Base-by-base conservation (phyloP, 176 grass and related monocot species). In the Phyllostachys edulis region DNA sequence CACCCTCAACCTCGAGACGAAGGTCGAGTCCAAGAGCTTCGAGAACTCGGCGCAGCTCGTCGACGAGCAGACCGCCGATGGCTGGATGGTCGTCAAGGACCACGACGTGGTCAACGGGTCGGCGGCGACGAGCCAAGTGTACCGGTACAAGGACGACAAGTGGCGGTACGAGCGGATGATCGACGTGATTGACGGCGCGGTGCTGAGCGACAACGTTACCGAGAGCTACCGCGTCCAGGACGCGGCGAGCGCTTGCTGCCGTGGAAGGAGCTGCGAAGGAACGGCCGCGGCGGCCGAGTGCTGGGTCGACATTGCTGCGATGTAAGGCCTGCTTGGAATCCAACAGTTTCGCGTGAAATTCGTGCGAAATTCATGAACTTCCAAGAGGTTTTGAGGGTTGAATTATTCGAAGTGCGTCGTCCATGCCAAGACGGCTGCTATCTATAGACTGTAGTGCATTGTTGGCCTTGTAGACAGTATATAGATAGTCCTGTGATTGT, bases 11-110 rank as follows among this genome's bases (percentile, higher is more conserved):
- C 57, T 93, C 5, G 82, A 93, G 82, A 84, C 62, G 8, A 42
- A 37, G 15, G 32, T 37, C 29, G 12, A 79, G 78, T 63, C 81
- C 4, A 73, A 84, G 26, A 55, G 56, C 8, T 82, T 77, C 46
- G 47, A 86, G 29, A 63, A 12, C 46, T 41, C 77, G 79, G n/a
- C 0, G 78, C 8, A 0, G 46, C 55, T 95, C 20, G 80, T 7
- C 7, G 93, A 98, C 75, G 52, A 73, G 85, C 96, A 98, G 83
- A 82, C 69, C 18, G 96, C 91, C 8, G 40, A 37, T 5, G 96
- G 96, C 37, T 95, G 93, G 96, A 95, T 93, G 93, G 67, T 92
- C 54, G 87, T 93, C 20, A 54, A 73, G 65, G 93, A 89, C 85
- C 89, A 95, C 76, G 88, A 86, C 41, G 96, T 95, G 73, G 15